Evolutionary conservation across 2,329 filamentous ascomycete genomes (phyloP), one percentile per base, ranked within the genome.

Genomic region (Tricladium varicosporioides): DNA sequence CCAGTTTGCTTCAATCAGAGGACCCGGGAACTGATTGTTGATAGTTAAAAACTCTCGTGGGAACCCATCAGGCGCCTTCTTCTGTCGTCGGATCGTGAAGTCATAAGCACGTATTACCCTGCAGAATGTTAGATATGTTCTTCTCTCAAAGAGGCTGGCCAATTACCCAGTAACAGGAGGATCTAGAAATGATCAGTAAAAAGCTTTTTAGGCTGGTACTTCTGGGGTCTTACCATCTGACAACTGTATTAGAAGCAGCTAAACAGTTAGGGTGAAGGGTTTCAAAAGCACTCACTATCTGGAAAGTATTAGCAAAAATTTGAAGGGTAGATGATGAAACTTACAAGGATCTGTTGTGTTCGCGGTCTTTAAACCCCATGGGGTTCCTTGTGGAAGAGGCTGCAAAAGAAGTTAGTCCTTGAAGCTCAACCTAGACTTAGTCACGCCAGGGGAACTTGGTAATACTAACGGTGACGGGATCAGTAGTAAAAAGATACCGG

Each of bases 1-100:
- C 65, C 68, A 73, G 48, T 73, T 72, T 7, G 71, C 72, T 54
- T 72, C 65, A 43, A 73, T 70, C 15, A 64, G 15, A 9, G 71
- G 71, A 16, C 67, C 71, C 1, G 70, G 71, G 49, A 67, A 71
- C 54, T 66, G 60, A 0, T 66, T 68, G 53, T 73, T 72, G 47
- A 73, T 64, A 5, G 70, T 40, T 10, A 73, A 77, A 57, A 91
- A 82, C 65, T 89, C 88, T 18, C 67, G 68, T 9, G 55, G 49
- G 43, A 66, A 70, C 5, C 75, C 75, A 68, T 77, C 75, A 2
- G 74, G 74, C 2, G 66, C 60, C 15, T 67, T 62, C 40, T 57
- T 62, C 9, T 48, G 53, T 31, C 67, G 57, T 7, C 49, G 50
- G 15, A 70, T 60, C 13, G 56, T 65, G 16, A 68, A 65, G 48